Percentiles rank a stretch among this genome's conserved stretches.
phyloP scores from a whole-genome alignment of 306 rosid species.

The Castanea crenata region DNA sequence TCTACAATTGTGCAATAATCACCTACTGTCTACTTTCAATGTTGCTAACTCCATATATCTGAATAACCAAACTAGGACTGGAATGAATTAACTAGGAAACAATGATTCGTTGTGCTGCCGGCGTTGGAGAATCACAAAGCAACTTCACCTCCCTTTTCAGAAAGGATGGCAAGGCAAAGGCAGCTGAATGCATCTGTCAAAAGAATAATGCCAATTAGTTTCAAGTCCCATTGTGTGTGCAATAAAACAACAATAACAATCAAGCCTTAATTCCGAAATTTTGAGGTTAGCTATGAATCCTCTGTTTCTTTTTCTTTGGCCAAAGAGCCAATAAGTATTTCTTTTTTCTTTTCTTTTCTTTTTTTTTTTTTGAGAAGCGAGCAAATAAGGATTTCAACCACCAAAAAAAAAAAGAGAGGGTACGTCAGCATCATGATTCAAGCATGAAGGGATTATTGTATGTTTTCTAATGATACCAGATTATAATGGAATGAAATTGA shows the following conservation, averaged over 20 bases:
- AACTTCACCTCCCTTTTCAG: constrained; percentile 65
- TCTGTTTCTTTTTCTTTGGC: too few relatives aligned
- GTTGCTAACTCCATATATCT: constrained; percentile 7
- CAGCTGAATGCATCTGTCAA: constrained; percentile 81
- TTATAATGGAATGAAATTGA: not conserved
- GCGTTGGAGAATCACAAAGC: constrained; percentile 23
- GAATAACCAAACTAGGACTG: not conserved
- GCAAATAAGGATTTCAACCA: not conserved
- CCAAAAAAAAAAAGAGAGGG: too few relatives aligned
- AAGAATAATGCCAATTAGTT: not conserved
- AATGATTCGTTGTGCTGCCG: not conserved
- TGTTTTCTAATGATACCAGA: not conserved
- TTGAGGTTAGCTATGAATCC: too few relatives aligned
- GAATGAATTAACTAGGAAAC: constrained; percentile 5
- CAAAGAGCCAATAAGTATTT: not conserved
- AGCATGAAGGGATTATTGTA: not conserved
- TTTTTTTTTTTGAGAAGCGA: not conserved
- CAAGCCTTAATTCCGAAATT: too few relatives aligned
- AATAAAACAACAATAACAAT: too few relatives aligned
- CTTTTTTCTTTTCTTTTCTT: not conserved
- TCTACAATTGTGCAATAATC: not conserved
- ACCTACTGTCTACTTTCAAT: constrained; percentile 16
- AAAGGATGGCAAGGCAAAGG: constrained; percentile 80
- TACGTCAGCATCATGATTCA: not conserved
- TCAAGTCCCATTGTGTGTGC: not conserved